phyloP scores from a whole-genome alignment of 768 basidiomycete species.

The Myochromella boudieri region DNA sequence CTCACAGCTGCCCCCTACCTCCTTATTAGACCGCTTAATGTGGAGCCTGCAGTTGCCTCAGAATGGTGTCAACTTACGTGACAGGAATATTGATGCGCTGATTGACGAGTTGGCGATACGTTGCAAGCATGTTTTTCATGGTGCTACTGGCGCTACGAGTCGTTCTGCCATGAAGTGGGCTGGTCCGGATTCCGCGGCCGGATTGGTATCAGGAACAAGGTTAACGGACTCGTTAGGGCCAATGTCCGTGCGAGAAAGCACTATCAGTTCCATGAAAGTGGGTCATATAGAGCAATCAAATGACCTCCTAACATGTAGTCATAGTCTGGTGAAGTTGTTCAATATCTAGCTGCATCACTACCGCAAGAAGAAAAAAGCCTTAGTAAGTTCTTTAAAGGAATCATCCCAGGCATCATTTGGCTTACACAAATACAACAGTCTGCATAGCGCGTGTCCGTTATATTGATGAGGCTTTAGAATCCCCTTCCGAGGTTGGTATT shows the following conservation, averaged over 20 bases:
- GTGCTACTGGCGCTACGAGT: slow-evolving; percentile 61
- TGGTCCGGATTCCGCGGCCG: slow-evolving; percentile 21
- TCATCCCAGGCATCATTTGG: no score
- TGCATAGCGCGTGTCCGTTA: slow-evolving; percentile 56
- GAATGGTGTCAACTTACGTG: slow-evolving; percentile 55
- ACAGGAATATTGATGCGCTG: slow-evolving; percentile 69
- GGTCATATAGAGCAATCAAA: slow-evolving; percentile 23
- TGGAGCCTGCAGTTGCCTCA: slow-evolving; percentile 42
- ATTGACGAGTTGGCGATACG: slow-evolving; percentile 58
- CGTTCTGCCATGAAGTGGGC: slow-evolving; percentile 53
- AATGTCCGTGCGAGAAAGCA: slow-evolving; percentile 54
- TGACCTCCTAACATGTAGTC: slow-evolving; percentile 23
- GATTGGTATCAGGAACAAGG: slow-evolving; percentile 31
- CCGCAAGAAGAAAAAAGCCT: slow-evolving; percentile 38
- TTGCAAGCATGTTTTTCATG: slow-evolving; percentile 62
- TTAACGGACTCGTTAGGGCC: slow-evolving; percentile 24
- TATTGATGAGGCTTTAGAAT: slow-evolving; percentile 35
- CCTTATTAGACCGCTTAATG: not conserved
- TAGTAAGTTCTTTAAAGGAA: slow-evolving; percentile 47
- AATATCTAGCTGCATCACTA: slow-evolving; percentile 53
- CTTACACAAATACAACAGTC: slow-evolving; percentile 37
- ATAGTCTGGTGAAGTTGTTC: slow-evolving; percentile 43
- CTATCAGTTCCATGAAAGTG: slow-evolving; percentile 52
- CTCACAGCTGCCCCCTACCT: slow-evolving; percentile 1
- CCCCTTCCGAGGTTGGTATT: slow-evolving; percentile 44